Percentiles rank a stretch among this genome's conserved stretches.
These are phyloP conservation scores for Fusarium equiseti DNA, from an alignment of 2,329 filamentous ascomycete species.

Conservation along the genomic window DNA sequence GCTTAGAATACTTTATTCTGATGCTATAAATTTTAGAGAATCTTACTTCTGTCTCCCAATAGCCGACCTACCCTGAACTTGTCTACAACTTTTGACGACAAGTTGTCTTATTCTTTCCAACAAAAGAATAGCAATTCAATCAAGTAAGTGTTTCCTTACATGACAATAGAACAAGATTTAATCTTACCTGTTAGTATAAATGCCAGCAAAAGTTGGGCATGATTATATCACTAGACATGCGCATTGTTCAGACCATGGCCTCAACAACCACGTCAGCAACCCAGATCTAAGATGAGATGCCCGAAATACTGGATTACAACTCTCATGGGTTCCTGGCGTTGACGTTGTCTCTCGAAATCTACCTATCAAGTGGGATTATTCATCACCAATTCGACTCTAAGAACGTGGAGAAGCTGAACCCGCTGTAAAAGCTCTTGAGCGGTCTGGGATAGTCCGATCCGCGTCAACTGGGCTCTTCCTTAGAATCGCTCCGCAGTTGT, in stretches of 20 bases:
- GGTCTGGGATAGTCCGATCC: background rate
- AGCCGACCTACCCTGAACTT: conserved; percentile 3
- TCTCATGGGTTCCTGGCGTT: background rate
- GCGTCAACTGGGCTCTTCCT: background rate
- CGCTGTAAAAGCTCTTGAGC: background rate
- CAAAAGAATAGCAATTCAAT: background rate
- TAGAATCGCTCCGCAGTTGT: background rate
- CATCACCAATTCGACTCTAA: background rate
- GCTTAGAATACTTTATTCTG: background rate
- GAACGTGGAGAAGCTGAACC: background rate
- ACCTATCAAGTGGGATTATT: background rate
- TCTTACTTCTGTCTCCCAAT: fast-evolving
- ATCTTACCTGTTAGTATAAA: background rate
- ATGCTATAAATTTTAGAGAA: background rate
- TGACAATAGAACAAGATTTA: fast-evolving
- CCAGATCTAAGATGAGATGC: background rate
- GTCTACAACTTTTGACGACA: background rate
- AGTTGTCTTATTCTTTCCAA: background rate
- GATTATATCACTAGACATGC: background rate
- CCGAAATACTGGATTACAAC: background rate
- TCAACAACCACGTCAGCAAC: background rate
- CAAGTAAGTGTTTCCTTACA: background rate
- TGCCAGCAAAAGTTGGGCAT: background rate
- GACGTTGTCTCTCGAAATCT: background rate
- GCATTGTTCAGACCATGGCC: background rate